Conservation (phyloP, 768 basidiomycete species). For the Rhodotorula kratochvilovae region DNA sequence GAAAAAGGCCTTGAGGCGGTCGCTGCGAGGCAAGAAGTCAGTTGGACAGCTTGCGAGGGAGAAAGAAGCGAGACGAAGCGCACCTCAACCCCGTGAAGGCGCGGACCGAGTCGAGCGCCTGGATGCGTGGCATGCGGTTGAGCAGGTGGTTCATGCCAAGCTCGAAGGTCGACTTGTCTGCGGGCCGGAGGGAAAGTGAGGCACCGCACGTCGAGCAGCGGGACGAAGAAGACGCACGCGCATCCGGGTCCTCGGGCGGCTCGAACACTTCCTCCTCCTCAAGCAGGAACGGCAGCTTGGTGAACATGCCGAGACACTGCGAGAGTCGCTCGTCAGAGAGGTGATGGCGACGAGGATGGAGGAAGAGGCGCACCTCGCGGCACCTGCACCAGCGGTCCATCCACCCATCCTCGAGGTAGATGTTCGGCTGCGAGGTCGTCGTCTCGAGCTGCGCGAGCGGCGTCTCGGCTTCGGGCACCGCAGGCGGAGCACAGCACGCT, state of each 20-base stretch:
- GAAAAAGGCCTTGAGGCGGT: slow-evolving; percentile 37
- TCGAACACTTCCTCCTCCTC: slow-evolving; percentile 41
- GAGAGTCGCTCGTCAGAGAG: not conserved
- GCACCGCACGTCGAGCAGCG: not conserved
- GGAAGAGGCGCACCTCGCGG: slow-evolving; percentile 24
- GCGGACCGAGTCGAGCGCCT: slow-evolving; percentile 37
- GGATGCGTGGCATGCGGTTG: slow-evolving; percentile 35
- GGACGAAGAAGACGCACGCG: slow-evolving; percentile 4
- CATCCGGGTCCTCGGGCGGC: slow-evolving; percentile 39
- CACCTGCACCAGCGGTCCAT: slow-evolving; percentile 40
- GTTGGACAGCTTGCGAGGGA: not conserved
- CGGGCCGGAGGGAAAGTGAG: too few species aligned
- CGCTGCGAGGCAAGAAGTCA: slow-evolving; percentile 16
- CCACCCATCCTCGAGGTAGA: slow-evolving; percentile 40
- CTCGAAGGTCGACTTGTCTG: slow-evolving; percentile 39
- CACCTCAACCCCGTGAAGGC: slow-evolving; percentile 34
- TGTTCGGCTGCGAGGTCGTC: slow-evolving; percentile 14
- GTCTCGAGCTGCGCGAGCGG: slow-evolving; percentile 17
- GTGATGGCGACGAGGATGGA: not conserved
- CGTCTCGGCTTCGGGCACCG: not conserved
- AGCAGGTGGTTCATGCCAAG: slow-evolving; percentile 40
- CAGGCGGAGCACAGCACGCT: slow-evolving; percentile 5
- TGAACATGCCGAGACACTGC: slow-evolving; percentile 35
- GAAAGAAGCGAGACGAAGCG: not conserved
- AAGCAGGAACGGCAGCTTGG: slow-evolving; percentile 35